phyloP scores from a whole-genome alignment of 1,284 basidiomycete species.

The Moesziomyces antarcticus region DNA sequence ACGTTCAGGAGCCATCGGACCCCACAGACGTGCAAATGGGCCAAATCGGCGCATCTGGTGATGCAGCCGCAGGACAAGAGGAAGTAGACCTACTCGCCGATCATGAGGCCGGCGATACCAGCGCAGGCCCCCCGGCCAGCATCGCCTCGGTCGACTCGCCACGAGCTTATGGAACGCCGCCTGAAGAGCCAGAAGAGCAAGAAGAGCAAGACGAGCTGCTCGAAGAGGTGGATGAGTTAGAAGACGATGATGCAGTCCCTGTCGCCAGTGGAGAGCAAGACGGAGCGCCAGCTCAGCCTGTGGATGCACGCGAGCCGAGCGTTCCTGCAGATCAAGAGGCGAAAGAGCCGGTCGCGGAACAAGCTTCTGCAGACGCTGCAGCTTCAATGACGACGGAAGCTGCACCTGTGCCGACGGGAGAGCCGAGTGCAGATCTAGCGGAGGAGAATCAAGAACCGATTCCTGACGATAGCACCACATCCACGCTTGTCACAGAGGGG shows the following conservation, averaged over 20 bases:
- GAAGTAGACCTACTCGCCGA: not conserved
- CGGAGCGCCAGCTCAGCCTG: not conserved
- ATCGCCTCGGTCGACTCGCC: conserved; percentile 16
- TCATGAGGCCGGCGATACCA: not conserved
- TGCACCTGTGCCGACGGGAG: too few relatives aligned
- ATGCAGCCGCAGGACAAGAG: not conserved
- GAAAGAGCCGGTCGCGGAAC: too few relatives aligned
- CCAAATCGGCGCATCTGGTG: not conserved
- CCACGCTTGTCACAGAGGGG: too few relatives aligned
- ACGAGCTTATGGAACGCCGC: conserved; percentile 28
- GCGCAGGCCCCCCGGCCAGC: not conserved
- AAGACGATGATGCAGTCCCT: not conserved
- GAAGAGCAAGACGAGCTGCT: conserved; percentile 21
- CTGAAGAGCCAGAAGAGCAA: conserved; percentile 2
- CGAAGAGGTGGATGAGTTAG: conserved; percentile 6
- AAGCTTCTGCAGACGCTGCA: too few relatives aligned
- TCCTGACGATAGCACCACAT: too few relatives aligned
- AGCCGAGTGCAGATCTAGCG: too few relatives aligned
- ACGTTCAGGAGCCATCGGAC: not conserved
- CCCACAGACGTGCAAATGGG: not conserved
- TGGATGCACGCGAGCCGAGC: not conserved
- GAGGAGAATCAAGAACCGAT: too few relatives aligned
- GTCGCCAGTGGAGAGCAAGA: not conserved
- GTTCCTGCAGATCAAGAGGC: not conserved
- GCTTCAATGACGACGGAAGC: too few relatives aligned